A percentile compares a stretch with the other conserved stretches of the same genome.
Evolutionary conservation across 2,329 filamentous ascomycete genomes (phyloP).

Genomic region (Exophiala xenobiotica): DNA sequence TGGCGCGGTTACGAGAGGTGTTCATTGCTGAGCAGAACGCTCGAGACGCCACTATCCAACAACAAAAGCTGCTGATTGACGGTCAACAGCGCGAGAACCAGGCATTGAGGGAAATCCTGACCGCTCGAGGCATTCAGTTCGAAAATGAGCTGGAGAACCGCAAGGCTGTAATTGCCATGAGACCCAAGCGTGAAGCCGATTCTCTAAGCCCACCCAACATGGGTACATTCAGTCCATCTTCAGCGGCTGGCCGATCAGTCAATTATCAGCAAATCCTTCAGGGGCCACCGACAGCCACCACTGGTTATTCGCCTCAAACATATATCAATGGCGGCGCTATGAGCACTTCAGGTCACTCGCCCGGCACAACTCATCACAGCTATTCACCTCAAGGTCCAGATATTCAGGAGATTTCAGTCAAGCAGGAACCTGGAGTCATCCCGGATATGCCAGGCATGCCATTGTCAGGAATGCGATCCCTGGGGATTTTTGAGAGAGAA

Average conservation of each 20-base stretch:
- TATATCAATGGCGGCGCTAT: constrained; percentile 20
- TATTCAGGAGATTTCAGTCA: constrained; percentile 26
- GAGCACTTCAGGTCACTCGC: constrained; percentile 27
- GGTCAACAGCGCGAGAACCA: constrained; percentile 77
- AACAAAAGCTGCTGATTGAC: constrained; percentile 73
- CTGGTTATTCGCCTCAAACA: constrained; percentile 24
- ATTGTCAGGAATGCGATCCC: not conserved
- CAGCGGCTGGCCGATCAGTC: constrained; percentile 27
- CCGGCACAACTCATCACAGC: constrained; percentile 27
- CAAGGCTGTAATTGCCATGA: constrained; percentile 31
- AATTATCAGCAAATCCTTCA: constrained; percentile 10
- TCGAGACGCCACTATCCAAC: constrained; percentile 39
- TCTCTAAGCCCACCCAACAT: constrained; percentile 23
- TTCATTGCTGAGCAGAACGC: constrained; percentile 59
- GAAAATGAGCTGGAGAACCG: constrained; percentile 48
- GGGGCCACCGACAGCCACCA: constrained; percentile 11
- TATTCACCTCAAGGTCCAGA: constrained; percentile 29
- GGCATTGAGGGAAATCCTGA: constrained; percentile 64
- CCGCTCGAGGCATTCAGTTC: constrained; percentile 58
- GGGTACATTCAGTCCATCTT: constrained; percentile 28
- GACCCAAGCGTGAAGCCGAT: constrained; percentile 23
- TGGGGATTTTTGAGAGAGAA: constrained; percentile 43
- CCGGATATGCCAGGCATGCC: constrained; percentile 34
- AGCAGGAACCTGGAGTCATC: constrained; percentile 25
- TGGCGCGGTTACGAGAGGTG: constrained; percentile 77